These are phyloP conservation scores for Chenopodium suecicum DNA, from an alignment of 148 eudicot species.

Conservation along the genomic window DNA sequence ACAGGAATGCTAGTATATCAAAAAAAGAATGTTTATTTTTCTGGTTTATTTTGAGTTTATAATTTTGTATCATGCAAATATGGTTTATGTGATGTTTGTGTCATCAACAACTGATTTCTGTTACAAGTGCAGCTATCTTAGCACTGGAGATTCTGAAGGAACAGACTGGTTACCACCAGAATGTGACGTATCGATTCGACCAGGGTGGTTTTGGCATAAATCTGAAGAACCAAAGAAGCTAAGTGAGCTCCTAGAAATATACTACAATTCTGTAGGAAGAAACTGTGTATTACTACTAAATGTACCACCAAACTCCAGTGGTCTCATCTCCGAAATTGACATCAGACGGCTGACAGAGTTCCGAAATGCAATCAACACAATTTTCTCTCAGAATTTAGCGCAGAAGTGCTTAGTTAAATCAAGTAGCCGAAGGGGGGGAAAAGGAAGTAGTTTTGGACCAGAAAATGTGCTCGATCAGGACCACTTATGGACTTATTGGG, in stretches of 20 bases:
- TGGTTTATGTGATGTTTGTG: neutral
- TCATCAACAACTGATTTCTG: neutral
- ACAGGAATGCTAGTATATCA: too few relatives aligned
- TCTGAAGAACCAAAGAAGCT: conserved; percentile 62
- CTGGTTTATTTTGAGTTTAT: neutral
- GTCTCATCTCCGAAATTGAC: conserved; percentile 66
- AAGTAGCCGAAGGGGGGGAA: conserved; percentile 78
- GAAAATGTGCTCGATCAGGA: conserved; percentile 63
- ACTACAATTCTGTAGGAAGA: conserved; percentile 84
- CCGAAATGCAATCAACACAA: conserved; percentile 49
- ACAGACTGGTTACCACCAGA: conserved; percentile 90
- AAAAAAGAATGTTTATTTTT: neutral
- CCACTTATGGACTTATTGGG: conserved; percentile 91
- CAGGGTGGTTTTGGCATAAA: conserved; percentile 96
- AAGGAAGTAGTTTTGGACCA: conserved; percentile 49
- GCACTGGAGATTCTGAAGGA: conserved; percentile 73
- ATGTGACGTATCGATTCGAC: conserved; percentile 82
- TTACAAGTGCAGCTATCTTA: conserved; percentile 62
- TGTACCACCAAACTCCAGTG: conserved; percentile 79
- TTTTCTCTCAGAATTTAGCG: conserved; percentile 65
- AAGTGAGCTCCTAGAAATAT: conserved; percentile 58
- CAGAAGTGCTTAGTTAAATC: conserved; percentile 38
- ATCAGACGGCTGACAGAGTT: conserved; percentile 52
- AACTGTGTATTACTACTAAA: conserved; percentile 79
- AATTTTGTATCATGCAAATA: neutral